Conservation (phyloP, 164 flowering plant species). For the Dillenia turbinata region DNA sequence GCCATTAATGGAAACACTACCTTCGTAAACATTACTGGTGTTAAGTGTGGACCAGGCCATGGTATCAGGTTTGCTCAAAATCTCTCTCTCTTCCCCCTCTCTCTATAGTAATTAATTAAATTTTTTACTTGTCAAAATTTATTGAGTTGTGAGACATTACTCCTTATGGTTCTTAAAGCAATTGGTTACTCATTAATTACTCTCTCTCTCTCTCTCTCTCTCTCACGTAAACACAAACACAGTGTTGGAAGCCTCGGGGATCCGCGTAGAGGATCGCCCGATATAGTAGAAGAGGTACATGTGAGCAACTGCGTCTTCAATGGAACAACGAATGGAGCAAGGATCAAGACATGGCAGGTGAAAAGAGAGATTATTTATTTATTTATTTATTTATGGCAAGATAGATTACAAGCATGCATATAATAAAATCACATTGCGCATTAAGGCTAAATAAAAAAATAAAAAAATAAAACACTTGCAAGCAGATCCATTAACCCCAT, state of each 20-base stretch:
- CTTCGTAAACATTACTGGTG: slow-evolving; percentile 19
- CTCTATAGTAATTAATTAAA: not conserved
- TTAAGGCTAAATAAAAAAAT: no score
- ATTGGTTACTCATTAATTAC: no score
- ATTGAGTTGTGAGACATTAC: not conserved
- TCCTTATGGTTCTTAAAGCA: no score
- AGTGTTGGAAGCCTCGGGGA: slow-evolving; percentile 63
- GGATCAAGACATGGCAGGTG: slow-evolving; percentile 68
- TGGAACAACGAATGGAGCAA: slow-evolving; percentile 41
- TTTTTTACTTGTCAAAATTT: not conserved
- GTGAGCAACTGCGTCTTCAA: slow-evolving; percentile 30
- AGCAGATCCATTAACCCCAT: no score
- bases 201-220: no score
- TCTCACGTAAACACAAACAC: no score
- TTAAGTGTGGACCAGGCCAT: slow-evolving; percentile 48
- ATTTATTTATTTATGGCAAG: no score
- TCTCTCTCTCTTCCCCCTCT: not conserved
- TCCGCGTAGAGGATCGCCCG: slow-evolving; percentile 15
- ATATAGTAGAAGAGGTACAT: slow-evolving; percentile 33
- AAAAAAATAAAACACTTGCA: no score
- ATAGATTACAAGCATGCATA: no score
- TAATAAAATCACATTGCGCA: not conserved
- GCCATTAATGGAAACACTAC: slow-evolving; percentile 29
- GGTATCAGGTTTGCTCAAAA: slow-evolving; percentile 40
- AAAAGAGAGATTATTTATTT: not conserved